A percentile compares a stretch with the other conserved stretches of the same genome.
Evolutionary conservation across 164 flowering plant genomes (phyloP).

Genomic region (Aristolochia fimbriata): DNA sequence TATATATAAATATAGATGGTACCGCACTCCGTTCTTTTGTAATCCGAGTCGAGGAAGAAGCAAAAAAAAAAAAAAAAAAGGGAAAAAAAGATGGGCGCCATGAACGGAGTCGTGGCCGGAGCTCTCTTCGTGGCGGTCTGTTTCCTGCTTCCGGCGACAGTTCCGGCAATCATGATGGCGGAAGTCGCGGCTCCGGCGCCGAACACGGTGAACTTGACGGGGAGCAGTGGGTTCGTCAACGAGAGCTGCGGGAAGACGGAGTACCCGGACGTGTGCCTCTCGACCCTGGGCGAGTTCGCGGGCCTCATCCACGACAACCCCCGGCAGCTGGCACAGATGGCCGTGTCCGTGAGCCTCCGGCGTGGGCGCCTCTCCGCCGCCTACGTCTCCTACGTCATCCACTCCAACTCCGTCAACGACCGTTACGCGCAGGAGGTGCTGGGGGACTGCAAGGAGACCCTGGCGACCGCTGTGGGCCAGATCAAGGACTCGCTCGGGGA

Average conservation of each 20-base stretch:
- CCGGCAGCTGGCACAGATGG: not conserved
- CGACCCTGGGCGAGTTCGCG: not conserved
- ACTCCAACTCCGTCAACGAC: not conserved
- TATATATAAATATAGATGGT: too few relatives aligned
- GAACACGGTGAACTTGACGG: too few relatives aligned
- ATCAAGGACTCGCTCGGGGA: constrained; percentile 57
- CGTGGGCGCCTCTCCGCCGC: not conserved
- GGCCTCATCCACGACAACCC: not conserved
- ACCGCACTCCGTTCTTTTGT: too few relatives aligned
- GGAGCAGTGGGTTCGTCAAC: constrained; percentile 1
- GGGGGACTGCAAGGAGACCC: constrained; percentile 52
- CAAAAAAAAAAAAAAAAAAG: too few relatives aligned
- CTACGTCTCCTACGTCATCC: not conserved
- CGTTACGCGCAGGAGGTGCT: constrained; percentile 24
- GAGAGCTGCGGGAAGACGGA: not conserved
- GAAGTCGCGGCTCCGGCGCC: too few relatives aligned
- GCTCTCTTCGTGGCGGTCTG: too few relatives aligned
- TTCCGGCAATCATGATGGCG: too few relatives aligned
- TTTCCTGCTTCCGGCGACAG: too few relatives aligned
- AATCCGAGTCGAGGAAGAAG: too few relatives aligned
- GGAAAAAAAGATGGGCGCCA: too few relatives aligned
- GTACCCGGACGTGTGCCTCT: constrained; percentile 5
- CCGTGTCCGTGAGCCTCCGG: constrained; percentile 5
- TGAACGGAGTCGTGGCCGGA: too few relatives aligned
- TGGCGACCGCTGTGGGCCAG: constrained; percentile 60